Conservation (phyloP, 371 early-diverging fungal species). For the Mortierella sp. region DNA sequence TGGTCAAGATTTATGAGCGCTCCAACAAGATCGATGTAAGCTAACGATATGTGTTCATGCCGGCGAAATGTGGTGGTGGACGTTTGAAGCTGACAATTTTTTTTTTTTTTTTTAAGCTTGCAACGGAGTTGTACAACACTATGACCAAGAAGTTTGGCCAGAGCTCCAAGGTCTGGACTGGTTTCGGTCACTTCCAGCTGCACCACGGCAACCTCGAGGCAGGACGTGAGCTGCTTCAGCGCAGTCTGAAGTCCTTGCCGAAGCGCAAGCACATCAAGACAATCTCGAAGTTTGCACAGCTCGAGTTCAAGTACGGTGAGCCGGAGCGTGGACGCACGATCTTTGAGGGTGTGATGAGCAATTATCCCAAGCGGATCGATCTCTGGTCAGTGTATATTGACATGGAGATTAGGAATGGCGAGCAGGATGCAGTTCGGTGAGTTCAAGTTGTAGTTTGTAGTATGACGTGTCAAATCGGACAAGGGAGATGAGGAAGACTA, state of each 20-base stretch:
- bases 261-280: conserved; percentile 93
- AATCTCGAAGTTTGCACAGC: conserved; percentile 91
- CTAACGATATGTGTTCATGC: background rate
- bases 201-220: conserved; percentile 77
- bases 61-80: background rate
- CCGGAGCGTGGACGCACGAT: conserved; percentile 96
- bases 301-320: conserved; percentile 95
- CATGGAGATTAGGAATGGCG: conserved; percentile 88
- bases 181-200: conserved; percentile 82
- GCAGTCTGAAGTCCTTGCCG: conserved; percentile 83
- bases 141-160: conserved; percentile 89
- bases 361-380: conserved; percentile 94
- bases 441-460: no score
- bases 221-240: conserved; percentile 83
- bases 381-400: conserved; percentile 96
- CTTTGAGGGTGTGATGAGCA: conserved; percentile 92
- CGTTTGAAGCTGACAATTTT: no score
- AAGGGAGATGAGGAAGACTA: no score
- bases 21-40: conserved; percentile 77
- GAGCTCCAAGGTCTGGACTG: conserved; percentile 91
- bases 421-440: conserved; percentile 75
- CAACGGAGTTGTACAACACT: conserved; percentile 78
- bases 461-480: no score
- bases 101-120: conserved; percentile 56
- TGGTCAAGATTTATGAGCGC: conserved; percentile 90